Evolutionary conservation across 495 filamentous ascomycete genomes (phyloP).

Genomic region (Bacidia rubella): DNA sequence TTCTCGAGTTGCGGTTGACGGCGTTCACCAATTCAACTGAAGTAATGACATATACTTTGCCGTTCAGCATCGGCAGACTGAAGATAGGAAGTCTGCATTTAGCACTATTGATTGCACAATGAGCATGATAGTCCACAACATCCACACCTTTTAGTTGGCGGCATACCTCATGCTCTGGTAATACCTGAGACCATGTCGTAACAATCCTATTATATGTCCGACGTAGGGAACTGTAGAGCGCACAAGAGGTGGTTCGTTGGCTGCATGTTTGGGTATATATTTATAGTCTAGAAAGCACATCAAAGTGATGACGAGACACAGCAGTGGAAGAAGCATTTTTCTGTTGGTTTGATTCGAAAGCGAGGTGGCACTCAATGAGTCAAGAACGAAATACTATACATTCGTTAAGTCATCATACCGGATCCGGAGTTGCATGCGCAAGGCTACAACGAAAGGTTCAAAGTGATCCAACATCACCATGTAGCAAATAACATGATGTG

Average conservation of each 20-base stretch:
- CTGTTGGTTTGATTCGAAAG: too few relatives aligned
- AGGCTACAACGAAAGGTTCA: too few relatives aligned
- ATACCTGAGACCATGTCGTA: constrained; percentile 13
- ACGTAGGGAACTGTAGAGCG: constrained; percentile 9
- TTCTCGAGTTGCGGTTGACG: constrained; percentile 29
- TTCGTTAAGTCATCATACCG: too few relatives aligned
- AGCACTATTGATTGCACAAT: too few relatives aligned
- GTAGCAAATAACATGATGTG: too few relatives aligned
- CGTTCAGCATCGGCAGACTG: constrained; percentile 28
- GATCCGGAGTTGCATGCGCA: too few relatives aligned
- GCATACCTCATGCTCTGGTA: constrained; percentile 14
- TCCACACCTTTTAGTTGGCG: neutral
- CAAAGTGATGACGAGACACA: neutral
- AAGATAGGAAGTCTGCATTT: constrained; percentile 26
- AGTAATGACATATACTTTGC: constrained; percentile 32
- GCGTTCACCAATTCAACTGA: constrained; percentile 28
- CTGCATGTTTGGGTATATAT: constrained; percentile 15
- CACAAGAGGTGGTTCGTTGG: constrained; percentile 10
- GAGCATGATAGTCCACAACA: neutral
- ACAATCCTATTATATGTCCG: constrained; percentile 14
- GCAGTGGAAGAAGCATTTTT: neutral
- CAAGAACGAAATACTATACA: too few relatives aligned
- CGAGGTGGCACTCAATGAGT: too few relatives aligned
- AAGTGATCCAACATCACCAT: too few relatives aligned
- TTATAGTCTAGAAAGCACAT: neutral